Conservation (phyloP, 2,329 filamentous ascomycete species). For the Stagonosporopsis cucurbitacearum region DNA sequence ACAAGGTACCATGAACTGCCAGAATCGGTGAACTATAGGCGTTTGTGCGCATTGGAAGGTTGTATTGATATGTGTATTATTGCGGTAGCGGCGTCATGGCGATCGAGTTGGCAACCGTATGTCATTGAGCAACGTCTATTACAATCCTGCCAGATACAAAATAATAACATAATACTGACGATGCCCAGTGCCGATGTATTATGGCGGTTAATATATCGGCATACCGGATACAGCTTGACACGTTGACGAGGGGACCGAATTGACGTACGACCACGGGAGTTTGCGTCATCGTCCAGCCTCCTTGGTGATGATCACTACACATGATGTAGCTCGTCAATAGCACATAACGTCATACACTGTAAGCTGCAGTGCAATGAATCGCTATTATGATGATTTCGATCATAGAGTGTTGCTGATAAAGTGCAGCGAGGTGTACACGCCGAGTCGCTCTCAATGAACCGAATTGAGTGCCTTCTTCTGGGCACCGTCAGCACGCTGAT, state of each 20-base stretch:
- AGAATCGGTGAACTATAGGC: no score
- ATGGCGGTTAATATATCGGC: neutral
- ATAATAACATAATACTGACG: neutral
- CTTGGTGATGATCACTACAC: neutral
- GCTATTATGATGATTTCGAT: neutral
- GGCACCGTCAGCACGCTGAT: conserved; percentile 1
- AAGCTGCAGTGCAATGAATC: neutral
- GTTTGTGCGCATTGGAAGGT: no score
- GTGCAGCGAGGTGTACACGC: neutral
- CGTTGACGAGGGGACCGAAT: neutral
- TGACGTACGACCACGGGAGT: neutral
- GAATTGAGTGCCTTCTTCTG: neutral
- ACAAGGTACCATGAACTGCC: no score
- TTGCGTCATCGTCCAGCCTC: conserved; percentile 11
- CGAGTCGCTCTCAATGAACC: neutral
- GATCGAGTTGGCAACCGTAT: no score
- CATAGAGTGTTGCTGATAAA: neutral
- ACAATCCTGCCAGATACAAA: neutral
- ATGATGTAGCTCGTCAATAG: neutral
- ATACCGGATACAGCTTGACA: neutral
- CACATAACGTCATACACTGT: neutral
- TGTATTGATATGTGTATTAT: no score
- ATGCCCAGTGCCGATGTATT: neutral
- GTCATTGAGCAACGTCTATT: neutral
- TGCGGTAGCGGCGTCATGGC: no score